Evolutionary conservation across 345 rosid species (phyloP), one percentile per base, ranked within the genome.

Genomic region (Arabis hirsuta): DNA sequence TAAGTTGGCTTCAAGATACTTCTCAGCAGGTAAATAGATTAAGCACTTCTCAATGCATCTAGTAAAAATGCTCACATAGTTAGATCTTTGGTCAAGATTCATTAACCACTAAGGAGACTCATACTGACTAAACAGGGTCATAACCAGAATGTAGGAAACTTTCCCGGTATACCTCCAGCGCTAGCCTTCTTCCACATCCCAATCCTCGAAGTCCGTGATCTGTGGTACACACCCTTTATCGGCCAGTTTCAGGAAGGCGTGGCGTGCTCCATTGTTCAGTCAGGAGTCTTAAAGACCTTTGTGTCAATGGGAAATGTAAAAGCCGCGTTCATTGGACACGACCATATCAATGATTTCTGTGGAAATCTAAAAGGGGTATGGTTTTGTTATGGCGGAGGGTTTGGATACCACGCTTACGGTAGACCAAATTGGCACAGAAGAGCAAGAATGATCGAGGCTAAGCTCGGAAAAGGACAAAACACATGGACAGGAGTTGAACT

Each of bases 321-420:
- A 82, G 98, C 96, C 39, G 90, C 81, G 38, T 90, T 93, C 54
- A 65, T 90, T 42, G 98, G 97, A 14, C 97, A 93, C 67, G 98
- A 93, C 73, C 98, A 93, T 82, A 76, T 39, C 10, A 90, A 93
- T 50, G 97, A 93, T 76, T 90, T 90, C 51, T 93, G 98, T 53
- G 98, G 98, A 64, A 82, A 83, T 56, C 65, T 90, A 53, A 73
- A 83, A 24, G 92, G 94, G 29, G 67, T 93, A 69, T 89, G 97
- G 97, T 86, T 90, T 74, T 93, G 98, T 79, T 89, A 93, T 9
- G 96, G 98, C 22, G 97, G 98, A 78, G 98, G 98, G 39, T 85
- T 87, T 66, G 98, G 97, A 72, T 93, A 93, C 79, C 98, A 90
- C 26, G 98, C 84, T 10, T 93, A 90, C 59, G 98, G 97, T 50